Evolutionary conservation across 192 early-diverging fungal genomes (phyloP).

Genomic region (Lobosporangium transversale): DNA sequence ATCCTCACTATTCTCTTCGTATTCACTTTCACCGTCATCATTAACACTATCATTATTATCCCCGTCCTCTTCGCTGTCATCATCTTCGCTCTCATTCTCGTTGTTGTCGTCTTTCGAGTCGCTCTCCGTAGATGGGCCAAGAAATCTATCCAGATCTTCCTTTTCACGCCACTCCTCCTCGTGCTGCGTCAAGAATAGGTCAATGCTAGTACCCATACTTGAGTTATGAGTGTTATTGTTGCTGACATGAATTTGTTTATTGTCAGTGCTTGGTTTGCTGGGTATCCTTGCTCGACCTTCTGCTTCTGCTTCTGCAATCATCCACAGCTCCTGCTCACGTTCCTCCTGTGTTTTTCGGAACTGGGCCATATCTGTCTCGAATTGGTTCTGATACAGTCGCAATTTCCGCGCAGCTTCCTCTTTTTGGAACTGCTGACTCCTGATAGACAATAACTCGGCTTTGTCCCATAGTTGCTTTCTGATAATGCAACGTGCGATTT

Average conservation of each 20-base stretch:
- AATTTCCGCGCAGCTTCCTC: conserved; percentile 42
- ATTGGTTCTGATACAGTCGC: conserved; percentile 32
- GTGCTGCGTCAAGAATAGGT: too few relatives aligned
- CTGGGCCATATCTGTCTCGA: conserved; percentile 40
- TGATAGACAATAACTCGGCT: conserved; percentile 30
- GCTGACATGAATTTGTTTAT: too few relatives aligned
- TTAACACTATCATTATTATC: neutral
- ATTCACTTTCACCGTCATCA: conserved; percentile 2
- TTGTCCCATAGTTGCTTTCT: conserved; percentile 49
- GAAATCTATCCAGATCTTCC: conserved; percentile 33
- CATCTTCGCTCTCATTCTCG: conserved; percentile 9
- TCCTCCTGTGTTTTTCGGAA: conserved; percentile 35
- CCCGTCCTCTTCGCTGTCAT: conserved; percentile 8
- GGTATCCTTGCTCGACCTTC: neutral
- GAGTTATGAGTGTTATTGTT: too few relatives aligned
- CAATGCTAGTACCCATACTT: too few relatives aligned
- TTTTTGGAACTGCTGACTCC: conserved; percentile 40
- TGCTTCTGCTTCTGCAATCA: conserved; percentile 2
- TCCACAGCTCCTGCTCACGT: conserved; percentile 26
- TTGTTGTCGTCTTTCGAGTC: conserved; percentile 23
- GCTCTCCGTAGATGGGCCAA: conserved; percentile 34
- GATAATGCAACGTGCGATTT: neutral
- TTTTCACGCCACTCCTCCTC: conserved; percentile 24
- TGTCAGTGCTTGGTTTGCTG: too few relatives aligned
- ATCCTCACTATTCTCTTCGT: conserved; percentile 6